Evolutionary conservation across 371 early-diverging fungal genomes (phyloP).

Genomic region (Coemansia sp.): DNA sequence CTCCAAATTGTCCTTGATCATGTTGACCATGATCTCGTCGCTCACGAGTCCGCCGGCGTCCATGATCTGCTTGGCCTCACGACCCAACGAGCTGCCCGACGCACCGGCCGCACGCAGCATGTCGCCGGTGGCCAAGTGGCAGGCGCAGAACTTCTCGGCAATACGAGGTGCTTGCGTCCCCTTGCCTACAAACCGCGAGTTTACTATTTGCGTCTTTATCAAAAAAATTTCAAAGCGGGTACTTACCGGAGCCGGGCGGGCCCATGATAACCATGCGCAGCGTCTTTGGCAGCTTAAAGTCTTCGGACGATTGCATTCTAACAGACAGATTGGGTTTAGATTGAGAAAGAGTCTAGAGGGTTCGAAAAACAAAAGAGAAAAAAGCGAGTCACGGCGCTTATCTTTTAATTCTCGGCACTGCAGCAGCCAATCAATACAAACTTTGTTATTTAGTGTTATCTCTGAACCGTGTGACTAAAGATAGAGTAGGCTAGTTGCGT

Average conservation of each 20-base stretch:
- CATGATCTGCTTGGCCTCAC: slow-evolving; percentile 97
- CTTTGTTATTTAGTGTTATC: no score
- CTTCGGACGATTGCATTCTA: slow-evolving; percentile 22
- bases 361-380: slow-evolving; percentile 5
- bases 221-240: no score
- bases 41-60: slow-evolving; percentile 96
- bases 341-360: background rate
- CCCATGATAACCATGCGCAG: slow-evolving; percentile 96
- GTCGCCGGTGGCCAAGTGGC: slow-evolving; percentile 99
- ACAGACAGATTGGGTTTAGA: slow-evolving; percentile 1
- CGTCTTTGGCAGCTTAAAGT: slow-evolving; percentile 49
- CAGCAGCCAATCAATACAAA: no score
- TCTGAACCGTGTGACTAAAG: no score
- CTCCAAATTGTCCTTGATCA: slow-evolving; percentile 94
- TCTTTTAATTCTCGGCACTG: background rate
- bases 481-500: background rate
- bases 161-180: slow-evolving; percentile 97
- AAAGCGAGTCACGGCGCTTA: slow-evolving; percentile 3
- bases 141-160: slow-evolving; percentile 90
- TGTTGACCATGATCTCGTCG: slow-evolving; percentile 96
- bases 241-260: slow-evolving; percentile 91
- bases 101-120: slow-evolving; percentile 97
- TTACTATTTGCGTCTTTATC: background rate
- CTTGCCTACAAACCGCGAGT: slow-evolving; percentile 64
- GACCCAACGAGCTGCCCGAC: slow-evolving; percentile 87